Evolutionary conservation across 768 basidiomycete genomes (phyloP).

Genomic region (Lactarius pseudohatsudake): DNA sequence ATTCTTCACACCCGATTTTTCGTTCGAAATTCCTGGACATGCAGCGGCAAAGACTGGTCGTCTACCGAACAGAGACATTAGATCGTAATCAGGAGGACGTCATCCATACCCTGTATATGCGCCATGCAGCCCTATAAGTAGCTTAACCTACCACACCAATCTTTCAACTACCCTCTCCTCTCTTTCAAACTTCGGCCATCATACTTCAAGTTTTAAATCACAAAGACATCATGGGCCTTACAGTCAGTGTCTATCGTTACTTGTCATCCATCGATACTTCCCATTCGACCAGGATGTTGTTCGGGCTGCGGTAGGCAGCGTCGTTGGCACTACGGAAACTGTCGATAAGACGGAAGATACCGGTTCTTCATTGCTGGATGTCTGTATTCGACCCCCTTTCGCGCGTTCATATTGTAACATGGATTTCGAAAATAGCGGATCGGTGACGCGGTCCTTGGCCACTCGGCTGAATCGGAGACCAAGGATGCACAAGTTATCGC

Average conservation of each 20-base stretch:
- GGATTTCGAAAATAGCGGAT: not conserved
- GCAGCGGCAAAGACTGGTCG: not conserved
- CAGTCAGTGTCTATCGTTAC: not conserved
- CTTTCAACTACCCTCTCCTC: not conserved
- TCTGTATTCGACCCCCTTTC: slow-evolving; percentile 2
- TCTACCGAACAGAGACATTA: not conserved
- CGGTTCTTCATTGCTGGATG: not conserved
- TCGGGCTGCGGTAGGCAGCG: not conserved
- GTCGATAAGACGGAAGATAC: not conserved
- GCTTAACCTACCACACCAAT: not conserved
- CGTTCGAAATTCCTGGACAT: not conserved
- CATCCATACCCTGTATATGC: not conserved
- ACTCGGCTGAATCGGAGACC: slow-evolving; percentile 5
- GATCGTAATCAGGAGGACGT: not conserved
- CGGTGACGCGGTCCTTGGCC: slow-evolving; percentile 10
- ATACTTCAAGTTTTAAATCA: not conserved
- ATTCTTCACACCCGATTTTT: not conserved
- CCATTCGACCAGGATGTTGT: not conserved
- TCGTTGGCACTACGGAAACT: not conserved
- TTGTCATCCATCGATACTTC: not conserved
- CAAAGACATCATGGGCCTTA: slow-evolving; percentile 2
- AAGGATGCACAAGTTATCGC: not conserved
- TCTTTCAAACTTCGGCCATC: not conserved
- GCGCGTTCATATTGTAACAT: not conserved
- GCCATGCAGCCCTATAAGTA: slow-evolving; percentile 10